Evolutionary conservation across 148 eudicot genomes (phyloP).

Genomic region (Tetragonia tetragonoides): DNA sequence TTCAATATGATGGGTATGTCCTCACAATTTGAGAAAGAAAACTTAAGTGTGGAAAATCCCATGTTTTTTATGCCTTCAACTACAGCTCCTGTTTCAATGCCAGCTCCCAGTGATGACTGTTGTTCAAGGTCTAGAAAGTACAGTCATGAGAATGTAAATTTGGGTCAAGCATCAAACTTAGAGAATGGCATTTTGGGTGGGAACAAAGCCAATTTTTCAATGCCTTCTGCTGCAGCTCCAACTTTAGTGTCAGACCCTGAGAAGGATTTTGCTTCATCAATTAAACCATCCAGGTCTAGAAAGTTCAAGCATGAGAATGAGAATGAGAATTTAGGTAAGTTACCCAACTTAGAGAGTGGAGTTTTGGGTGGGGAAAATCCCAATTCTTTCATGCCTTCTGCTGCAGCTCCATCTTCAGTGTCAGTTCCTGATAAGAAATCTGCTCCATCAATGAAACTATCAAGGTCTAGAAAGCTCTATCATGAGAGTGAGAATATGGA

Average conservation of each 20-base stretch:
- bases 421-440: not conserved
- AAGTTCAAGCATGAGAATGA: slow-evolving; percentile 1
- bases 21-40: slow-evolving; percentile 9
- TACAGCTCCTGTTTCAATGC: slow-evolving; percentile 13
- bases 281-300: not conserved
- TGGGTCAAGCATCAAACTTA: not conserved
- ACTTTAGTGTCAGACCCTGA: slow-evolving; percentile 10
- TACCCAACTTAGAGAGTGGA: not conserved
- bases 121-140: slow-evolving; percentile 1
- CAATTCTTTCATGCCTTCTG: slow-evolving; percentile 6
- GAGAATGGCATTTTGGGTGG: slow-evolving; percentile 5
- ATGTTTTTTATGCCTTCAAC: slow-evolving; percentile 19
- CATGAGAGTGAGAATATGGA: not conserved
- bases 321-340: slow-evolving; percentile 2
- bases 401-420: not conserved
- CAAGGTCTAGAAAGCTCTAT: not conserved
- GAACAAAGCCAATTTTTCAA: not conserved
- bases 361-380: slow-evolving; percentile 6
- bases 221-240: not conserved
- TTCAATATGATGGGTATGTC: slow-evolving; percentile 18
- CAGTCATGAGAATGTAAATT: not conserved
- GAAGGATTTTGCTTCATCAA: slow-evolving; percentile 7
- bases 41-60: not conserved
- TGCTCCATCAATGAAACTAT: not conserved
- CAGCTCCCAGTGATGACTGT: slow-evolving; percentile 9